Base-by-base conservation (phyloP, 2,329 filamentous ascomycete species). In the Colletotrichum noveboracense region DNA sequence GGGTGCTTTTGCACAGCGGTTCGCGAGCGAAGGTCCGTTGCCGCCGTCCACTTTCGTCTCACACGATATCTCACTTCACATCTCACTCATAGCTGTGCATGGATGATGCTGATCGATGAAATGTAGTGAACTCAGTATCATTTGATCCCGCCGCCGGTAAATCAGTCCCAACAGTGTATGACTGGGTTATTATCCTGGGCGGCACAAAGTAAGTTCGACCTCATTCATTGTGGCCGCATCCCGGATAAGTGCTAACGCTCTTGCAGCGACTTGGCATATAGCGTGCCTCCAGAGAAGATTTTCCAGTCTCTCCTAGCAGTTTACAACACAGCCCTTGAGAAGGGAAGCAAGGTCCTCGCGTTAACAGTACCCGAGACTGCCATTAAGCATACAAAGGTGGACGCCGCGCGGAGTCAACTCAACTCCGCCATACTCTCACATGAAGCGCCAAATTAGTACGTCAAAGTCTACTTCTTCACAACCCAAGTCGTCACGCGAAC, bases 141-240 rank as follows among this genome's bases (percentile, higher is more conserved):
- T 91, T 85, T 77, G 90, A 93, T 84, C 93, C 58, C 12, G 21
- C 16, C 43, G 43, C 43, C n/a, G 43, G 43, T 12, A 52, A 52
- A 21, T 52, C 43, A 13, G 18, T 34, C 9, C 30, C 58, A 24
- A 52, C 77, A 8, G 73, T 77, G 1, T 92, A 86, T 77, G 90
- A 93, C 84, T 94, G 91, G 91, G 88, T 90, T 16, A 88, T 94
- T 36, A 82, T 93, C 6, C 87, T 94, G 3, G 92, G 91, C 10
- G 92, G 92, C 4, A 93, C 92, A 65, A 94, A 94, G 85, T 89
- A 83, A 68, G 85, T 80, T 13, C n/a, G n/a, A 13, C 9, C 14
- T 30, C 43, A 14, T 4, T 30, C n/a, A 52, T 13, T 2, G n/a
- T 52, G 10, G n/a, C 21, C 26, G 30, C 14, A 14, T 30, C 26